A percentile compares a stretch with the other conserved stretches of the same genome.
Conservation (phyloP, 2,329 filamentous ascomycete species). For the Cladophialophora bantiana region DNA sequence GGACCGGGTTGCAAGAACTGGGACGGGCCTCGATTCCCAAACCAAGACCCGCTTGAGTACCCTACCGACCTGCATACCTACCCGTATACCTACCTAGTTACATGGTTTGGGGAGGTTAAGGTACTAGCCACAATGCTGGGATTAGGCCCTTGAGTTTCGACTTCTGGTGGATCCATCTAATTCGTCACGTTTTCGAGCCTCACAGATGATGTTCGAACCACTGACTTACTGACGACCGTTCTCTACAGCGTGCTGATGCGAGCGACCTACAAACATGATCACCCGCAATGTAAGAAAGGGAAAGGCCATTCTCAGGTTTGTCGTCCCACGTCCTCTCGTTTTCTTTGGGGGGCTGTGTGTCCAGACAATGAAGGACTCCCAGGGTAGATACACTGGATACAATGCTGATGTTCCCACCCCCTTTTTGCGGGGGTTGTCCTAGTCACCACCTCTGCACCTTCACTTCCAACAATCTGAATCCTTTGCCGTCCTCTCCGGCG, state of each 20-base stretch:
- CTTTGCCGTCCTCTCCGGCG: conserved; percentile 27
- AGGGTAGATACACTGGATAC: neutral
- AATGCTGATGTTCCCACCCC: conserved; percentile 1
- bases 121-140: neutral
- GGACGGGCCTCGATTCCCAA: too few relatives aligned
- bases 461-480: conserved; percentile 34
- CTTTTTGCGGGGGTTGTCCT: neutral
- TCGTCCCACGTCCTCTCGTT: neutral
- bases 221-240: neutral
- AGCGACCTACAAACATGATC: conserved; percentile 28
- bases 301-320: conserved; percentile 28
- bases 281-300: conserved; percentile 26
- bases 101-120: neutral
- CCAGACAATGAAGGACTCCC: too few relatives aligned
- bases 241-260: conserved; percentile 30
- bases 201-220: neutral
- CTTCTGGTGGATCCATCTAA: neutral
- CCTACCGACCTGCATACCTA: neutral
- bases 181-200: neutral
- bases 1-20: too few relatives aligned
- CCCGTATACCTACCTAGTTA: too few relatives aligned
- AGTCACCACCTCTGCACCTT: conserved; percentile 34
- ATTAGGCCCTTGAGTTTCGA: neutral
- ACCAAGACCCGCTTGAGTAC: too few relatives aligned
- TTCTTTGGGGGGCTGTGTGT: neutral